A percentile compares a stretch with the other conserved stretches of the same genome.
These are phyloP conservation scores for Cornus suecica DNA, from an alignment of 148 eudicot genomes.

Conservation along the genomic window DNA sequence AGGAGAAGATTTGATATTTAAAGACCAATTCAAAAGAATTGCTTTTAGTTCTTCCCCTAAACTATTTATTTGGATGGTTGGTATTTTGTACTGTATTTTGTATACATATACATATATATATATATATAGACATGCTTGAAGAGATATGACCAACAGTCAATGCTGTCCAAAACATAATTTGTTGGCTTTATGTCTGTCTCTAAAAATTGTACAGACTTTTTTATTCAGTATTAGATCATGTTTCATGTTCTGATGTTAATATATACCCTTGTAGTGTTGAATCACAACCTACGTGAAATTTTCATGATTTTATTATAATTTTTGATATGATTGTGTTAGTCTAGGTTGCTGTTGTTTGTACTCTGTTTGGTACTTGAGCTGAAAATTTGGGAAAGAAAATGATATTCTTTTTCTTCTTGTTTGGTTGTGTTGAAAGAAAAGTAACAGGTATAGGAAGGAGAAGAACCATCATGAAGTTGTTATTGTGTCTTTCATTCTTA, in stretches of 20 bases:
- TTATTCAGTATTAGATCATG: neutral
- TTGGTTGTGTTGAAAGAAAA: neutral
- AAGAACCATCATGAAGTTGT: too few species aligned
- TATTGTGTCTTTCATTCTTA: too few species aligned
- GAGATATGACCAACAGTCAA: constrained; percentile 11
- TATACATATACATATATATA: neutral
- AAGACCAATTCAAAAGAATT: neutral
- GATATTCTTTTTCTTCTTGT: too few species aligned
- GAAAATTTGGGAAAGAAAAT: neutral
- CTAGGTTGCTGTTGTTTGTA: neutral
- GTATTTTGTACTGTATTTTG: constrained; percentile 3
- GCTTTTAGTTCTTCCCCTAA: neutral
- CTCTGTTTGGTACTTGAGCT: neutral
- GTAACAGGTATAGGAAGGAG: too few species aligned
- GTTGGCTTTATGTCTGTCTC: constrained; percentile 26
- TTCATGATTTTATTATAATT: neutral
- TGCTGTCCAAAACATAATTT: constrained; percentile 17
- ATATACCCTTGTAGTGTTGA: constrained; percentile 11
- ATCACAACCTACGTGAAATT: constrained; percentile 4
- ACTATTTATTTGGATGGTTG: neutral
- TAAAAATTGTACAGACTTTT: constrained; percentile 36
- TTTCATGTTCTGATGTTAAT: constrained; percentile 2
- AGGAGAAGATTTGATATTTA: neutral
- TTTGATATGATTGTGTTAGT: neutral
- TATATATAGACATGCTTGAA: constrained; percentile 17